A percentile compares a stretch with the other conserved stretches of the same genome.
Evolutionary conservation across 208 protist species (phyloP).

Genomic region (Endotrypanum monterogeii): DNA sequence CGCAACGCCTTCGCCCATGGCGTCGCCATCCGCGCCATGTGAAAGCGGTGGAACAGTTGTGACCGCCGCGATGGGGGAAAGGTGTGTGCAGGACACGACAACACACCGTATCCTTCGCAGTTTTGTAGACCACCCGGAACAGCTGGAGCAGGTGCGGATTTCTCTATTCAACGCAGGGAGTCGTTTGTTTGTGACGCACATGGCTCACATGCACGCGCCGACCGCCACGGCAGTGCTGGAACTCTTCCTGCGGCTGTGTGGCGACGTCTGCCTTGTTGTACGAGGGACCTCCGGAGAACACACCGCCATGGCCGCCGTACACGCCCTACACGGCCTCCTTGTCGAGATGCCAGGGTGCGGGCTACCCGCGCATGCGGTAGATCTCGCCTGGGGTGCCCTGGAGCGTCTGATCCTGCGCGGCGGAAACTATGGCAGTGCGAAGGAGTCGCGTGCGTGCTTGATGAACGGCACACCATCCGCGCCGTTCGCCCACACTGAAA

Average conservation of each 20-base stretch:
- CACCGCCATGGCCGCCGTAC: constrained; percentile 51
- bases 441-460: background rate
- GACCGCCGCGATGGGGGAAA: background rate
- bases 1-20: constrained; percentile 17
- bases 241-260: constrained; percentile 51
- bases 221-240: constrained; percentile 29
- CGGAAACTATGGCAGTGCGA: background rate
- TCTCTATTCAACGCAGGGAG: constrained; percentile 57
- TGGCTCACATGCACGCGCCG: constrained; percentile 38
- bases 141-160: constrained; percentile 62
- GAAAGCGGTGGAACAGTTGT: background rate
- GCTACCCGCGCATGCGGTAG: constrained; percentile 17
- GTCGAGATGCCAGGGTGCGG: constrained; percentile 36
- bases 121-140: constrained; percentile 30
- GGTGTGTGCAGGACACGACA: background rate
- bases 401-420: constrained; percentile 44
- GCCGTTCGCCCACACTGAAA: constrained; percentile 28
- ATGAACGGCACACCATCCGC: background rate
- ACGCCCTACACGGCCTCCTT: constrained; percentile 60
- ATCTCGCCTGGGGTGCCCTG: constrained; percentile 49
- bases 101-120: constrained; percentile 20
- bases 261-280: constrained; percentile 45
- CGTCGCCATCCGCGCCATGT: background rate
- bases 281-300: constrained; percentile 49
- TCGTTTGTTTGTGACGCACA: constrained; percentile 57